Evolutionary conservation across 2,329 filamentous ascomycete species (phyloP).

Genomic region (Penicillium sp.): DNA sequence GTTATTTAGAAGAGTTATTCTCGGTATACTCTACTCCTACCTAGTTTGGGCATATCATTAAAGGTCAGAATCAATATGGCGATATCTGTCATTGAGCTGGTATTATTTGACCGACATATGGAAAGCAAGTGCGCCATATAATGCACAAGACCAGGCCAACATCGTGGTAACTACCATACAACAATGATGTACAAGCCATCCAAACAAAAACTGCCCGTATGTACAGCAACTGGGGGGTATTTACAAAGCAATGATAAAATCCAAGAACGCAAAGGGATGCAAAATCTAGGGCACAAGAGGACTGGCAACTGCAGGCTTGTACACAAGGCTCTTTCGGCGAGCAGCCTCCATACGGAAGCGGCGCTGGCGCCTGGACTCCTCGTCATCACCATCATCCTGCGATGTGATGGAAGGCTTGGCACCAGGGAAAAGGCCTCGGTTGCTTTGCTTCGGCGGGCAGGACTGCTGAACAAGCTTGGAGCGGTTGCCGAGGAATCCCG

Average conservation of each 20-base stretch:
- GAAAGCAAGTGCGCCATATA: neutral
- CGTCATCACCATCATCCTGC: conserved; percentile 24
- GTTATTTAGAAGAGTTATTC: neutral
- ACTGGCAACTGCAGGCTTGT: conserved; percentile 73
- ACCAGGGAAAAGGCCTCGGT: conserved; percentile 43
- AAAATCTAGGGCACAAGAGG: conserved; percentile 58
- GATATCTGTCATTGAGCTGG: neutral
- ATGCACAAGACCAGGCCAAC: neutral
- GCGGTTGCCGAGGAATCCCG: conserved; percentile 48
- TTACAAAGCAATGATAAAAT: conserved; percentile 12
- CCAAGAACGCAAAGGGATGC: neutral
- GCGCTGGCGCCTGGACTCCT: conserved; percentile 44
- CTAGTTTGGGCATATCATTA: neutral
- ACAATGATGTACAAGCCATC: neutral
- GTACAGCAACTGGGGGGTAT: conserved; percentile 16
- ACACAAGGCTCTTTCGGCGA: conserved; percentile 74
- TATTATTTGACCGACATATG: neutral
- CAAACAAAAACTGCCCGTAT: conserved; percentile 20
- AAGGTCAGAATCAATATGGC: neutral
- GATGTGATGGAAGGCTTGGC: conserved; percentile 3
- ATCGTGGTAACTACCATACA: neutral
- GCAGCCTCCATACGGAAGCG: conserved; percentile 68
- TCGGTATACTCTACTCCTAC: too few species aligned
- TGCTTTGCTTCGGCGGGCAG: conserved; percentile 55
- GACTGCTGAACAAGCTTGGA: conserved; percentile 52